These are phyloP conservation scores for Colletotrichum neosansevieriae DNA, from an alignment of 2,329 filamentous ascomycete genomes.

Conservation along the genomic window DNA sequence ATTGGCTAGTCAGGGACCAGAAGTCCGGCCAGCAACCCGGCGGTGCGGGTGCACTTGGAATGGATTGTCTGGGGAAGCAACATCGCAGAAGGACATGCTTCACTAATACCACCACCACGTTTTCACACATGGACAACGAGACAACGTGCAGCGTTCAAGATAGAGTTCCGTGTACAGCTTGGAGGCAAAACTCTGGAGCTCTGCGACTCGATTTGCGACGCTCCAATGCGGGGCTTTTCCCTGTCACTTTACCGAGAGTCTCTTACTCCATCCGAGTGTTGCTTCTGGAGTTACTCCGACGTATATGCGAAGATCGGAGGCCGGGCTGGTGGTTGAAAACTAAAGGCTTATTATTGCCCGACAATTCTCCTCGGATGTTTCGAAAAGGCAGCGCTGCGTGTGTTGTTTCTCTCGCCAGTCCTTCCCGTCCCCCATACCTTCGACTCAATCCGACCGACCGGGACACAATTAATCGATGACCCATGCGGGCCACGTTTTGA, in stretches of 20 bases:
- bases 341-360: conserved; percentile 13
- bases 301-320: conserved; percentile 19
- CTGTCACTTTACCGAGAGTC: conserved; percentile 13
- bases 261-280: conserved; percentile 6
- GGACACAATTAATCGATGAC: conserved; percentile 4
- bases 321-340: conserved; percentile 2
- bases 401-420: background rate
- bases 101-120: background rate
- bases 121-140: background rate
- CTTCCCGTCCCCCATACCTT: background rate
- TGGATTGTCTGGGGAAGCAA: conserved; percentile 25
- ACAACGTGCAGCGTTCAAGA: background rate
- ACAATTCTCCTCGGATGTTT: conserved; percentile 37
- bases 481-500: conserved; percentile 20
- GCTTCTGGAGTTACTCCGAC: conserved; percentile 25
- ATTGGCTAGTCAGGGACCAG: conserved; percentile 2
- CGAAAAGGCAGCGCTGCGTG: background rate
- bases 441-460: conserved; percentile 3
- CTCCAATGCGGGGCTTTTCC: conserved; percentile 26
- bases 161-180: conserved; percentile 25
- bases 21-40: conserved; percentile 3
- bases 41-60: conserved; percentile 1
- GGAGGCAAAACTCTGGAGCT: conserved; percentile 16
- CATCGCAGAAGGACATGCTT: background rate
- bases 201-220: conserved; percentile 31